phyloP scores from a whole-genome alignment of 2,329 filamentous ascomycete species.

The Paraconiothyrium brasiliense region DNA sequence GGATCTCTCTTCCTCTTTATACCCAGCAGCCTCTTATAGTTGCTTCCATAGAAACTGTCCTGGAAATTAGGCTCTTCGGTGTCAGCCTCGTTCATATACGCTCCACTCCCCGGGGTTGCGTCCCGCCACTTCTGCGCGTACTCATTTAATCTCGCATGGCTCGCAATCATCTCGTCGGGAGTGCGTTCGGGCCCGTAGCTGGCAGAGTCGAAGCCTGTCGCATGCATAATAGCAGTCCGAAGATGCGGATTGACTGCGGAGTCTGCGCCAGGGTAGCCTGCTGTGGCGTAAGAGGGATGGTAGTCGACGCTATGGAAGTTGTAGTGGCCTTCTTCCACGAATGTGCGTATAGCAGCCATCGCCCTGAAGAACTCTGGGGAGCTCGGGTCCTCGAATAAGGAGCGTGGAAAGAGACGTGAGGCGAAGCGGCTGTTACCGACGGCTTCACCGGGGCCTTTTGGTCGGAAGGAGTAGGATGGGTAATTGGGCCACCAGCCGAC shows the following conservation, averaged over 20 bases:
- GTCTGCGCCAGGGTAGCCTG: conserved; percentile 34
- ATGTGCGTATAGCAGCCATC: conserved; percentile 33
- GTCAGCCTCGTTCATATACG: conserved; percentile 49
- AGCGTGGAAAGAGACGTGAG: conserved; percentile 45
- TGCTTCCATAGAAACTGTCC: conserved; percentile 36
- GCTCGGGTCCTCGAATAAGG: conserved; percentile 32
- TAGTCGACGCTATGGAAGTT: conserved; percentile 42
- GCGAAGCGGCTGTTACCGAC: conserved; percentile 32
- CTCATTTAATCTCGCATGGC: conserved; percentile 31
- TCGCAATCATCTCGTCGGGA: conserved; percentile 31
- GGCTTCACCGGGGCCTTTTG: conserved; percentile 30
- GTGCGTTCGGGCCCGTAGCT: conserved; percentile 30
- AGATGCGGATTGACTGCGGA: conserved; percentile 35
- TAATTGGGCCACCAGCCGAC: conserved; percentile 31
- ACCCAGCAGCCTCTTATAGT: conserved; percentile 33
- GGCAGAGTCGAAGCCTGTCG: conserved; percentile 36
- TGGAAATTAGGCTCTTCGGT: conserved; percentile 38
- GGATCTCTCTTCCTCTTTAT: conserved; percentile 39
- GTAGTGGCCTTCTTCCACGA: conserved; percentile 39
- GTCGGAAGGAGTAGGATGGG: conserved; percentile 27
- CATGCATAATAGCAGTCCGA: conserved; percentile 37
- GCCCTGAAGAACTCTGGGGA: conserved; percentile 26
- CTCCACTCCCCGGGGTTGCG: conserved; percentile 37
- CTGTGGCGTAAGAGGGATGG: conserved; percentile 31
- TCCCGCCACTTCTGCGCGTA: conserved; percentile 37